Evolutionary conservation across 2,329 filamentous ascomycete genomes (phyloP).

Genomic region (Aphanoascus verrucosus): DNA sequence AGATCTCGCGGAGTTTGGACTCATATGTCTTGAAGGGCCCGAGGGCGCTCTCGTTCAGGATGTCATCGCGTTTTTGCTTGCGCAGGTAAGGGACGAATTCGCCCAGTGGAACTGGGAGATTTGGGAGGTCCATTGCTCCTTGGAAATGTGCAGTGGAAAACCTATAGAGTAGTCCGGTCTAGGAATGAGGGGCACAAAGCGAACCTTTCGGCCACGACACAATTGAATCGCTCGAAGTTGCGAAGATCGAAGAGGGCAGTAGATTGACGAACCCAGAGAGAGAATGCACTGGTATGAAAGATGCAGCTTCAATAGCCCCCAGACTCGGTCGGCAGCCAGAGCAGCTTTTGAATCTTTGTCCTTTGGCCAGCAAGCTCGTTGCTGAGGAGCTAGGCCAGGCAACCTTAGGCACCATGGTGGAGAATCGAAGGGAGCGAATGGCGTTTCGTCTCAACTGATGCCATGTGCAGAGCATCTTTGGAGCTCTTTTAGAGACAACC

Average conservation of each 20-base stretch:
- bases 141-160: neutral
- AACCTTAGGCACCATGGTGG: conserved; percentile 9
- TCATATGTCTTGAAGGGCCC: conserved; percentile 24
- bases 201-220: neutral
- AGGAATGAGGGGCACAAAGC: neutral
- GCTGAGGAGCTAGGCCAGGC: neutral
- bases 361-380: neutral
- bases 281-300: neutral
- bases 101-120: conserved; percentile 13
- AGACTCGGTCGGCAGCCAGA: neutral
- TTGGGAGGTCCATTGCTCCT: conserved; percentile 14
- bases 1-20: conserved; percentile 24
- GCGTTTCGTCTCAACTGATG: neutral
- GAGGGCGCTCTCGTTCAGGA: conserved; percentile 15
- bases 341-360: neutral
- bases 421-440: neutral
- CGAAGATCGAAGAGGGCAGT: neutral
- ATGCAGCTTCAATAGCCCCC: neutral
- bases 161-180: neutral
- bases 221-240: neutral
- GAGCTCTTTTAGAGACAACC: neutral
- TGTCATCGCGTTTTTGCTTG: conserved; percentile 15
- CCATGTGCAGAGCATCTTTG: neutral
- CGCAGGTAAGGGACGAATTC: conserved; percentile 16
- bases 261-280: neutral